Evolutionary conservation across 768 basidiomycete genomes (phyloP).

Genomic region (Trametes elegans): DNA sequence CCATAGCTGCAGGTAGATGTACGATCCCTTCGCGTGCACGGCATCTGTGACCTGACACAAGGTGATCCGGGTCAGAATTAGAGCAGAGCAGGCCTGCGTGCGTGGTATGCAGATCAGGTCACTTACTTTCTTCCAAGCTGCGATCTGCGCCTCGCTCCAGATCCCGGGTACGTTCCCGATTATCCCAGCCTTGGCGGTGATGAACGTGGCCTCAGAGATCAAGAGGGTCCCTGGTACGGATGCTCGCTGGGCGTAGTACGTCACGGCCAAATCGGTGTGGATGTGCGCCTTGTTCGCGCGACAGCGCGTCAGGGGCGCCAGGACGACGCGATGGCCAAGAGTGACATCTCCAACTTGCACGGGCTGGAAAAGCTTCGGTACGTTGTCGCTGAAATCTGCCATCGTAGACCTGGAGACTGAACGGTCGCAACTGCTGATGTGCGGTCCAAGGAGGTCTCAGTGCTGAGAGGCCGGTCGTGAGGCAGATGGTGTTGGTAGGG

Average conservation of each 20-base stretch:
- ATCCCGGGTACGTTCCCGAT: conserved; percentile 61
- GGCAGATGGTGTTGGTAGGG: too few species aligned
- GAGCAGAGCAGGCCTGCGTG: too few species aligned
- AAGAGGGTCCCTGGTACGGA: conserved; percentile 48
- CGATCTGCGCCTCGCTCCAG: conserved; percentile 54
- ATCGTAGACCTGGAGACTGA: too few species aligned
- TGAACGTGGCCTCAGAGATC: conserved; percentile 53
- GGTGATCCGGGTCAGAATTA: too few species aligned
- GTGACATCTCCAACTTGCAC: conserved; percentile 39
- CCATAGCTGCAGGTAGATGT: conserved; percentile 56
- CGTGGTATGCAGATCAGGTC: too few species aligned
- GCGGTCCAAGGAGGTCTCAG: too few species aligned
- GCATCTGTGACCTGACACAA: conserved; percentile 45
- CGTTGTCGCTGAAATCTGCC: too few species aligned
- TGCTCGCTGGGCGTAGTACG: conserved; percentile 47
- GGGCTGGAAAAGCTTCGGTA: conserved; percentile 40
- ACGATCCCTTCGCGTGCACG: conserved; percentile 51
- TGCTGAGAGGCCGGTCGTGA: too few species aligned
- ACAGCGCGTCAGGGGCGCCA: conserved; percentile 49
- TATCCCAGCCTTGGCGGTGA: conserved; percentile 39
- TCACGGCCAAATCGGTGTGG: conserved; percentile 34
- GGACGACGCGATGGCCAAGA: conserved; percentile 47
- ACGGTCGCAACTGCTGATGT: too few species aligned
- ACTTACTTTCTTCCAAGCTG: conserved; percentile 43
- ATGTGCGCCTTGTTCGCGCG: conserved; percentile 35